phyloP scores from a whole-genome alignment of 1,284 basidiomycete genomes.

The Filobasidium uniguttulatum region DNA sequence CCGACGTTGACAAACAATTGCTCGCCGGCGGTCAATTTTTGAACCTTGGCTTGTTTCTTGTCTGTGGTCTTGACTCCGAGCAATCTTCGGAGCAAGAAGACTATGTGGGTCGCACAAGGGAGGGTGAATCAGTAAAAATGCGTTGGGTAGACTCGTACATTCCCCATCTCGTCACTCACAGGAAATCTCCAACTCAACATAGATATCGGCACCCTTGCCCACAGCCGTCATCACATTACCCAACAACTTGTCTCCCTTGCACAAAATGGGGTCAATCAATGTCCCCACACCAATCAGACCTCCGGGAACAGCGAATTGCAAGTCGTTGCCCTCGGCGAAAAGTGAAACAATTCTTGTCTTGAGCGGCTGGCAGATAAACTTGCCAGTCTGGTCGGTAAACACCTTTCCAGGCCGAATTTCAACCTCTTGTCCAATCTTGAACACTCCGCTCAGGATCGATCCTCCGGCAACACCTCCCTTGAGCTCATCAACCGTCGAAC shows the following conservation, averaged over 20 bases:
- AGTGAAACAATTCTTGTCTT: constrained; percentile 82
- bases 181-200: constrained; percentile 50
- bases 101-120: constrained; percentile 15
- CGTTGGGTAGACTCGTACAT: background rate
- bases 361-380: constrained; percentile 85
- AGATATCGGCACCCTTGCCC: constrained; percentile 84
- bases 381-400: constrained; percentile 82
- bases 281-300: constrained; percentile 98
- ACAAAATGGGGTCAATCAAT: constrained; percentile 88
- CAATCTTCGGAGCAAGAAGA: constrained; percentile 83
- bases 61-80: constrained; percentile 98
- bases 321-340: constrained; percentile 85
- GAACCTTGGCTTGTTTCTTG: constrained; percentile 93
- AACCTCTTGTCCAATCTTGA: constrained; percentile 82
- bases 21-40: constrained; percentile 86
- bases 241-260: constrained; percentile 89
- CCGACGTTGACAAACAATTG: constrained; percentile 88
- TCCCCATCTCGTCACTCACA: constrained; percentile 27
- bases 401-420: constrained; percentile 97
- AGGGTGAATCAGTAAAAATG: background rate
- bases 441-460: constrained; percentile 83
- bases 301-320: constrained; percentile 92
- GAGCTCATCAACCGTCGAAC: constrained; percentile 88
- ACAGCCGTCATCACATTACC: constrained; percentile 92
- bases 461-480: constrained; percentile 98